Evolutionary conservation across 441 rosid species (phyloP), one percentile per base, ranked within the genome.

Genomic region (Jatropha podagrica): DNA sequence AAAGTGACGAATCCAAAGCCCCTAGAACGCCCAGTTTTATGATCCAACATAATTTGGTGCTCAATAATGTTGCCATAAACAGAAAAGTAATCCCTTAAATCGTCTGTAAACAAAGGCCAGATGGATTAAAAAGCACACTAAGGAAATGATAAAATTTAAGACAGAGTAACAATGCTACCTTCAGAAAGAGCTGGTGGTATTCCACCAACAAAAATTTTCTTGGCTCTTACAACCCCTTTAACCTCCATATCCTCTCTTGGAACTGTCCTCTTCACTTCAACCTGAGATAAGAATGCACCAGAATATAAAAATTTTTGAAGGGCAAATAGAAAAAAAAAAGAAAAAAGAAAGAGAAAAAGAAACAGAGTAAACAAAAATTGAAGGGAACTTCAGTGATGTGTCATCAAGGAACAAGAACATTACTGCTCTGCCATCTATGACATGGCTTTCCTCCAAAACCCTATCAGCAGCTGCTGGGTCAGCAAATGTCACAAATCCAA

Each of bases 181-280:
- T 91, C 97, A 3, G 93, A 84, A 48, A 92, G 83, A 44, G 88
- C 60, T 0, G 96, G 80, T 46, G 98, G 97, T 66, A 95, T 88
- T 68, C 99, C 99, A 72, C 99, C 96, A 69, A 95, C 86, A 77
- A 95, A 95, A 71, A 93, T 95, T 87, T 91, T 93, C 86, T 88
- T 95, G 0, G 95, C 86, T 83, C 88, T 90, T 59, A 87, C 69
- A 10, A 80, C 65, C 73, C 86, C 95, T 82, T 86, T 91, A 1
- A 86, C 74, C 71, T 86, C 97, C 72, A 87, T 82, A 67, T 89
- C 89, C 49, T 92, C 96, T 86, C 87, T 93, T 0, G 97, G 98
- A 79, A 93, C 91, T 46, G 96, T 91, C 76, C 94, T 88, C 79
- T 95, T 95, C 76, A 91, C 91, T 85, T 93, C 98, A 81, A 95